phyloP scores from a whole-genome alignment of 331 rosid genomes.

The Saraca asoca region DNA sequence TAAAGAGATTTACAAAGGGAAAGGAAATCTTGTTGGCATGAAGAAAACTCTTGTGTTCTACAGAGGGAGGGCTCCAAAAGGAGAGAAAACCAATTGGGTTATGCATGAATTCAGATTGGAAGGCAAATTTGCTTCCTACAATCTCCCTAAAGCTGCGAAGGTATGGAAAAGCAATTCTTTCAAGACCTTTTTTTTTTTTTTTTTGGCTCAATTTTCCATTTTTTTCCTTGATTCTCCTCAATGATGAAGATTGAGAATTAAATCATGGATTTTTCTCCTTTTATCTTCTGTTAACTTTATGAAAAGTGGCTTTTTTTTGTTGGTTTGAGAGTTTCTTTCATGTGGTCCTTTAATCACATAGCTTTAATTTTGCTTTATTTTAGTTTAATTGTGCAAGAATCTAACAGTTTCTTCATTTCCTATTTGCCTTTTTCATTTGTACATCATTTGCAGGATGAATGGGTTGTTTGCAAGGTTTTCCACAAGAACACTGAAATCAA shows the following conservation, averaged over 20 bases:
- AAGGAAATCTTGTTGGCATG: conserved; percentile 77
- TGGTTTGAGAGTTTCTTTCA: conserved; percentile 36
- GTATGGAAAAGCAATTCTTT: conserved; percentile 32
- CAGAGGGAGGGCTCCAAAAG: conserved; percentile 91
- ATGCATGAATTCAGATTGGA: conserved; percentile 94
- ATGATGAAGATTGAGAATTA: no score
- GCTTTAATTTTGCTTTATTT: conserved; percentile 4
- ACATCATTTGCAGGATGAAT: conserved; percentile 64
- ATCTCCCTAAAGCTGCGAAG: conserved; percentile 65
- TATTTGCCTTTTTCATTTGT: not conserved
- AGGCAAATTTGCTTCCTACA: conserved; percentile 49
- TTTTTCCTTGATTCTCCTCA: no score
- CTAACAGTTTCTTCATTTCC: not conserved
- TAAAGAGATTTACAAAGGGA: conserved; percentile 66
- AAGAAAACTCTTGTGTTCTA: conserved; percentile 96
- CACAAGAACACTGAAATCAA: conserved; percentile 71
- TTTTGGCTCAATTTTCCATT: no score
- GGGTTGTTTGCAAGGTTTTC: conserved; percentile 83
- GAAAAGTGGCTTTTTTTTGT: conserved; percentile 38
- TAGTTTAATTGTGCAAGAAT: conserved; percentile 20
- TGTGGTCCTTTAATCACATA: conserved; percentile 29
- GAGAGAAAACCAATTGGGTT: conserved; percentile 92
- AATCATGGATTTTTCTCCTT: conserved; percentile 16
- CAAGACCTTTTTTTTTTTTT: not conserved
- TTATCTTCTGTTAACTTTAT: conserved; percentile 17